Evolutionary conservation across 305 asterid genomes (phyloP).

Genomic region (Fraxinus greggii): DNA sequence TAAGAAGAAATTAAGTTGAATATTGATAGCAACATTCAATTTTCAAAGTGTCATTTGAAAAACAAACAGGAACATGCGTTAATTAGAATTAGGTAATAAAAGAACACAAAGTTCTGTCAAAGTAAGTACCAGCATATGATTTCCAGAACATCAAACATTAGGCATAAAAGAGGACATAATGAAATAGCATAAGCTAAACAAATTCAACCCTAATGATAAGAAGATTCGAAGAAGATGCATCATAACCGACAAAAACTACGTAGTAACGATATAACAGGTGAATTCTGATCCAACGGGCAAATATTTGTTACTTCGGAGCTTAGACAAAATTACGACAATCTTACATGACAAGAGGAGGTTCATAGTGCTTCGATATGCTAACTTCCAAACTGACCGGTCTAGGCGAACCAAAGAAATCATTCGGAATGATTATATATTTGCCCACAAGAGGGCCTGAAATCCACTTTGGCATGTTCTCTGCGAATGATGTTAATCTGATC

Average conservation of each 20-base stretch:
- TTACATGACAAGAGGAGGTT: neutral
- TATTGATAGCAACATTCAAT: neutral
- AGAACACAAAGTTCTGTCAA: neutral
- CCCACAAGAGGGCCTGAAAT: neutral
- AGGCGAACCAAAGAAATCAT: neutral
- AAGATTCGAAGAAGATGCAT: neutral
- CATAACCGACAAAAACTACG: neutral
- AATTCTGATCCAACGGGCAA: neutral
- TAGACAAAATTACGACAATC: neutral
- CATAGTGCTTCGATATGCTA: neutral
- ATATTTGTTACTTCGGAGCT: neutral
- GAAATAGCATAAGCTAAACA: neutral
- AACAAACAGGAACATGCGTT: neutral
- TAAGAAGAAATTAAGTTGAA: neutral
- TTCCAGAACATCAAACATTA: neutral
- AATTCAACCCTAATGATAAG: neutral
- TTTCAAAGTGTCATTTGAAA: neutral
- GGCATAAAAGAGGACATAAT: neutral
- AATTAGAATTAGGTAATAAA: no score
- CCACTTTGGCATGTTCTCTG: neutral
- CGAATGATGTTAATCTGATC: neutral
- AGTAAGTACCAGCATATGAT: neutral
- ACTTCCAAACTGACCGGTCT: neutral
- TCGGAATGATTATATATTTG: neutral
- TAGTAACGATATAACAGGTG: neutral